Conservation (phyloP, 768 basidiomycete genomes). For the Macrolepiota fuliginosa region DNA sequence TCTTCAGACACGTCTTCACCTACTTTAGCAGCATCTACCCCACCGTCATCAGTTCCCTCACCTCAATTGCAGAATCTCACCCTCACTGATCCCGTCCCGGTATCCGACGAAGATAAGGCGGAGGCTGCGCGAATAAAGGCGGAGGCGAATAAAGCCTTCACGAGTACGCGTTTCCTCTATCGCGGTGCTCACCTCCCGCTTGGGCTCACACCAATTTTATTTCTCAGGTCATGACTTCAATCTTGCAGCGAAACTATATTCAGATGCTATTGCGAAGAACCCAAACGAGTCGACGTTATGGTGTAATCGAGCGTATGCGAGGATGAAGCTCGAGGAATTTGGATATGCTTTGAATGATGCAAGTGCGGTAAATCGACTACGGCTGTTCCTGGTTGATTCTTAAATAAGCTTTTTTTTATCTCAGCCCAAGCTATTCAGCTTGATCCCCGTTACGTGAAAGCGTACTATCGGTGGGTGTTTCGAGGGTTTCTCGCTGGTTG, state of each 20-base stretch:
- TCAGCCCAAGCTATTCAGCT: constrained; percentile 82
- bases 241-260: constrained; percentile 74
- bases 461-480: constrained; percentile 69
- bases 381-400: neutral
- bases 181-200: neutral
- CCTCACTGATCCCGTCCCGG: constrained; percentile 37
- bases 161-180: constrained; percentile 40
- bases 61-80: constrained; percentile 53
- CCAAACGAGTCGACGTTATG: constrained; percentile 87
- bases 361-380: constrained; percentile 47
- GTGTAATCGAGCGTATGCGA: constrained; percentile 91
- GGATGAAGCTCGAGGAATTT: constrained; percentile 91
- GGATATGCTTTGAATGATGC: constrained; percentile 91
- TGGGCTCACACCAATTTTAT: neutral
- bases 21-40: constrained; percentile 39
- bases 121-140: constrained; percentile 74
- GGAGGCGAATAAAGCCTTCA: constrained; percentile 87
- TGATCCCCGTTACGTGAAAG: constrained; percentile 89
- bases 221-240: constrained; percentile 68
- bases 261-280: constrained; percentile 82
- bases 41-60: constrained; percentile 56
- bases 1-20: constrained; percentile 39
- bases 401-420: constrained; percentile 4
- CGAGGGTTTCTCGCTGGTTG: neutral
- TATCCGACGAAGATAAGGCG: constrained; percentile 69